phyloP scores from a whole-genome alignment of 192 early-diverging fungal species.

The Coemansia sp. region DNA sequence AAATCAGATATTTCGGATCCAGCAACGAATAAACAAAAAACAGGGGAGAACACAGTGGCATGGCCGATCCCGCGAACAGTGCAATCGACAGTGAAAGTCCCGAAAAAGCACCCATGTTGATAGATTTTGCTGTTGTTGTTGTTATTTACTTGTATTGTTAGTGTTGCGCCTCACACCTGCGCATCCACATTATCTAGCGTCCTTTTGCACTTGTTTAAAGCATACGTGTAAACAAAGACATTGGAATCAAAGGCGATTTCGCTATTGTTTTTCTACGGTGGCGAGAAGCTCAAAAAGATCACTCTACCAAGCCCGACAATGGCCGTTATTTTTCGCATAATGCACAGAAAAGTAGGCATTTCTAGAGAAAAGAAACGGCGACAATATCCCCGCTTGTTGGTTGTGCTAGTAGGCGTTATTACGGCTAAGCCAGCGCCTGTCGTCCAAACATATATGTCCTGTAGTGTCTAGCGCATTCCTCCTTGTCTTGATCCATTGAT shows the following conservation, averaged over 20 bases:
- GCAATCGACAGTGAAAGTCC: too few relatives aligned
- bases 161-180: background rate
- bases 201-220: background rate
- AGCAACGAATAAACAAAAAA: background rate
- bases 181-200: background rate
- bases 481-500: background rate
- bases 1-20: too few relatives aligned
- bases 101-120: too few relatives aligned
- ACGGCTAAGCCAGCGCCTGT: background rate
- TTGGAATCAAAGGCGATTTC: background rate
- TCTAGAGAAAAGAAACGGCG: background rate
- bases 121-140: background rate
- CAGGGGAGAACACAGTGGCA: too few relatives aligned
- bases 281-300: background rate
- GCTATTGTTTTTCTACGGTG: background rate
- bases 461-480: conserved; percentile 5
- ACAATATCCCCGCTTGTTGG: background rate
- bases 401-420: background rate
- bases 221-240: background rate
- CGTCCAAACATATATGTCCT: conserved; percentile 25
- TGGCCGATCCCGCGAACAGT: conserved; percentile 4
- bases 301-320: too few relatives aligned
- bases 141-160: background rate
- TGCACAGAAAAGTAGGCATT: too few relatives aligned
- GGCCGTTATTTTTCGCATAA: too few relatives aligned